phyloP scores from a whole-genome alignment of 192 early-diverging fungal species.

The Coemansia brasiliensis region DNA sequence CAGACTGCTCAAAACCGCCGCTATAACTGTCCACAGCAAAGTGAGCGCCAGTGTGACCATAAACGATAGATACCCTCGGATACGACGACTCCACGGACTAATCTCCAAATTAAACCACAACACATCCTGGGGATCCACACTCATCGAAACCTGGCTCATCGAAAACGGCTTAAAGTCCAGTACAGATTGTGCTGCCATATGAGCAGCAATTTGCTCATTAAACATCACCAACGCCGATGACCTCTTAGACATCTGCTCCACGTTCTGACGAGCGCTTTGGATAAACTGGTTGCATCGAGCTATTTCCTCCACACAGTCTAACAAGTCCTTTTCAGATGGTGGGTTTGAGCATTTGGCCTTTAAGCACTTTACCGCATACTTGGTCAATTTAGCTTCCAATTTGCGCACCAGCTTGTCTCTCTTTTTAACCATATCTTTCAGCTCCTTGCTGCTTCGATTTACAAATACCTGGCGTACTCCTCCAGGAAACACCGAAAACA shows the following conservation, averaged over 20 bases:
- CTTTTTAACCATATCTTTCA: conserved; percentile 54
- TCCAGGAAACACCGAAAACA: conserved; percentile 67
- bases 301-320: conserved; percentile 39
- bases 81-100: conserved; percentile 51
- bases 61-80: conserved; percentile 60
- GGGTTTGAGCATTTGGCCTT: conserved; percentile 9
- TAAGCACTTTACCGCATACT: conserved; percentile 44
- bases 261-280: conserved; percentile 26
- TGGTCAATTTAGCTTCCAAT: conserved; percentile 59
- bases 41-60: conserved; percentile 58
- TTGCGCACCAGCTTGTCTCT: conserved; percentile 54
- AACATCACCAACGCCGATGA: conserved; percentile 85
- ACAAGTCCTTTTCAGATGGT: conserved; percentile 48
- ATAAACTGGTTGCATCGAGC: conserved; percentile 48
- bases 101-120: conserved; percentile 80
- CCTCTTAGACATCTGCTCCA: conserved; percentile 29
- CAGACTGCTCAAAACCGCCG: conserved; percentile 61
- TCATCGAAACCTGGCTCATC: conserved; percentile 65
- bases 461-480: conserved; percentile 66
- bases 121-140: conserved; percentile 71
- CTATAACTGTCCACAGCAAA: conserved; percentile 72
- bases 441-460: conserved; percentile 57
- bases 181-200: conserved; percentile 72
- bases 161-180: conserved; percentile 61
- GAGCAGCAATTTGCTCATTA: conserved; percentile 68